Percentiles rank a stretch among this genome's conserved stretches.
Evolutionary conservation across 805 yeast species (phyloP).

Genomic region (Kregervanrija pseudodelftensis): DNA sequence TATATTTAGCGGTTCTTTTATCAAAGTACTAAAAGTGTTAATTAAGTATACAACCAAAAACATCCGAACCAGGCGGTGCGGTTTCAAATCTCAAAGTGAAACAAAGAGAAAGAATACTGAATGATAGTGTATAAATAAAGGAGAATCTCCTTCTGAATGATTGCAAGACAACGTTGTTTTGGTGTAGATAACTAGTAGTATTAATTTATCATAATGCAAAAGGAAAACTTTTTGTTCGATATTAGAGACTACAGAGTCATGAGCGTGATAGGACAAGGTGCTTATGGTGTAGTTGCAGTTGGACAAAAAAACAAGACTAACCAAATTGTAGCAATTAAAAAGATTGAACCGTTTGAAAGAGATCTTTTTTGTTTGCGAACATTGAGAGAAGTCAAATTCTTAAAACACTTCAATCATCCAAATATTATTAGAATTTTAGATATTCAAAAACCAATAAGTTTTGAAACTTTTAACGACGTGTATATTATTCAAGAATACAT

Average conservation of each 20-base stretch:
- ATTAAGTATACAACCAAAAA: too few species aligned
- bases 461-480: conserved; percentile 60
- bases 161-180: too few species aligned
- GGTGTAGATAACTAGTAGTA: too few species aligned
- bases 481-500: conserved; percentile 70
- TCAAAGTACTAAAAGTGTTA: too few species aligned
- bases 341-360: conserved; percentile 63
- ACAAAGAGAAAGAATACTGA: too few species aligned
- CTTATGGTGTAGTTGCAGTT: conserved; percentile 71
- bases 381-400: conserved; percentile 58
- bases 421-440: conserved; percentile 63
- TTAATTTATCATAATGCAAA: conserved; percentile 11
- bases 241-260: conserved; percentile 54
- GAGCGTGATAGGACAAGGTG: conserved; percentile 70
- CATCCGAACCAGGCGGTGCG: too few species aligned
- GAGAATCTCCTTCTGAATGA: too few species aligned
- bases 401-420: conserved; percentile 64
- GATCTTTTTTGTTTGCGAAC: conserved; percentile 64
- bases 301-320: conserved; percentile 55
- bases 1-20: too few species aligned
- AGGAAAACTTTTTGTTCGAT: conserved; percentile 50
- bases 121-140: too few species aligned
- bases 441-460: conserved; percentile 54
- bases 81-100: too few species aligned
- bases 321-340: conserved; percentile 68